These are phyloP conservation scores for Clarireedia hainanense DNA, from an alignment of 2,329 filamentous ascomycete species.

Conservation along the genomic window DNA sequence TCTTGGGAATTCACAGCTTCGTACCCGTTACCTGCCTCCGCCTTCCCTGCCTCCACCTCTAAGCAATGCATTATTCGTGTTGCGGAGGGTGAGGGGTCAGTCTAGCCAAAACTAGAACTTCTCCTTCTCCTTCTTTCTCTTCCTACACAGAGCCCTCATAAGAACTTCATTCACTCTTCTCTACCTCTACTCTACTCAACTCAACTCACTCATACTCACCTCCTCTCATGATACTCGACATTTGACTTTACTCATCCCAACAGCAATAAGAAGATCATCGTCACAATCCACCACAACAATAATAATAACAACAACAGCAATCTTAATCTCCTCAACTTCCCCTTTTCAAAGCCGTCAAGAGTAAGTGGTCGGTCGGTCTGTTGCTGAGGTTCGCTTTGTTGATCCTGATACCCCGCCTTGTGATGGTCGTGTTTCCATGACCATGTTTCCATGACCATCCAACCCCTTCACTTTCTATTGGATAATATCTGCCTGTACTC, in stretches of 20 bases:
- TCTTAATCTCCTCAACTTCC: background rate
- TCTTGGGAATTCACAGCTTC: background rate
- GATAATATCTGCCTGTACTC: background rate
- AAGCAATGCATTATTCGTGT: background rate
- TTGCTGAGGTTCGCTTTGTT: background rate
- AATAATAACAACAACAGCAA: background rate
- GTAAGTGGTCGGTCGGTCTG: background rate
- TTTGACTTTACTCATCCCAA: background rate
- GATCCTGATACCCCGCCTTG: conserved; percentile 6
- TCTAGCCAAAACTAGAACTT: background rate
- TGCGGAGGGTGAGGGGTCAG: background rate
- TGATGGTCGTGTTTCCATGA: background rate
- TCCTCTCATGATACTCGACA: background rate
- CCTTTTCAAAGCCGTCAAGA: conserved; percentile 8
- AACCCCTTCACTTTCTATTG: conserved; percentile 3
- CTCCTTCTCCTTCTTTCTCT: background rate
- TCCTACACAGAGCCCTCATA: no score
- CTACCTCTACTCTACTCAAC: background rate
- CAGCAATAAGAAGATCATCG: background rate
- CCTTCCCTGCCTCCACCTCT: no score
- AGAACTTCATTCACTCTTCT: no score
- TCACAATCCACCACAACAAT: background rate
- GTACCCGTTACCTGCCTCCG: no score
- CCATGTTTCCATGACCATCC: background rate
- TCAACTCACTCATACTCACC: background rate